Evolutionary conservation across 179 eudicot species (phyloP), one percentile per base, ranked within the genome.

Genomic region (Heliamphora pulchella): DNA sequence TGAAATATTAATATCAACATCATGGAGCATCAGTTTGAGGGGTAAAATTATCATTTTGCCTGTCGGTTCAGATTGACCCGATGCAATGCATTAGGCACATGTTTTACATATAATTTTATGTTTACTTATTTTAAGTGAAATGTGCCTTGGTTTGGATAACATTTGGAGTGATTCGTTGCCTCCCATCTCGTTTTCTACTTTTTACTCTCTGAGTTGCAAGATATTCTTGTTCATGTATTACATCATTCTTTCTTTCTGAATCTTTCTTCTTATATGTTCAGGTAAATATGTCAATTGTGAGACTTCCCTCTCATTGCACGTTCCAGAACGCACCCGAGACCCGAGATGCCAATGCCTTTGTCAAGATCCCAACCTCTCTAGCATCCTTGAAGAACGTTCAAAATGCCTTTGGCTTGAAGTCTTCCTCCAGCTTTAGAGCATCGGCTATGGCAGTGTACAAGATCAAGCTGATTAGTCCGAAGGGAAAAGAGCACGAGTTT

Each of bases 371-470:
- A 0, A n/a, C 80, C 50, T 83, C 88, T 48, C 53, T 91, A 57
- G 84, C 82, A 2, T 80, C 89, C 0, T 80, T 80, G 11, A 89
- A 84, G 78, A 86, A 78, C 74, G 47, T 87, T 48, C 85, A 86
- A 70, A 67, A 67, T 5, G 61, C 89, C 69, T 87, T 91, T n/a
- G 91, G 93, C 31, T 74, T 91, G 83, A 90, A 90, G 82, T 74
- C 87, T 17, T 83, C 87, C 22, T 80, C 88, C 0, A 10, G 75
- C 69, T 87, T 80, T 71, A 80, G 83, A 81, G 81, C 86, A 44
- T 78, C 84, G 7, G 91, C 92, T 54, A 91, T 90, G 92, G 90
- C 94, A 54, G 81, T 65, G 0, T 89, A 91, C 89, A 90, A 92
- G 85, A 82, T 92, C 18, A 92, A 88, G 81, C 70, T 92, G 79